Conservation (phyloP, 139 green algal species). For the Ettlia oleoabundans region DNA sequence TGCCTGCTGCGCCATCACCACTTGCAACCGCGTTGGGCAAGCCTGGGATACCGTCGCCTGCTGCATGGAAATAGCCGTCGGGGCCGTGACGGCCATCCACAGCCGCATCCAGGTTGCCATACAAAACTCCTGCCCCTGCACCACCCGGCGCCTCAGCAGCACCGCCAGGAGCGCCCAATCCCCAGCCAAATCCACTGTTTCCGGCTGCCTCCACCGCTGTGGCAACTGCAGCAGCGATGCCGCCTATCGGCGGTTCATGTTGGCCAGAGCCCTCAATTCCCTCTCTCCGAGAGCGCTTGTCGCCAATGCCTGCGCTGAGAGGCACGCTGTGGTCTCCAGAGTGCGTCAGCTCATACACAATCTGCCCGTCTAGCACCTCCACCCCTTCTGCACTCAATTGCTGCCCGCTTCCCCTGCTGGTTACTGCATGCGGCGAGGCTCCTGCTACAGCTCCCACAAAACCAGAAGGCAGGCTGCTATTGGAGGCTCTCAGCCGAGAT, state of each 20-base stretch:
- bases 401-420: not conserved
- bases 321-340: not conserved
- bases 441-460: not conserved
- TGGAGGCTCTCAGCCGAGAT: not conserved
- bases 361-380: constrained; percentile 20
- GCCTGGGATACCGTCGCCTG: no score
- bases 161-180: no score
- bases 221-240: not conserved
- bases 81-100: no score
- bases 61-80: no score
- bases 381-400: not conserved
- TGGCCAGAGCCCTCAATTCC: not conserved
- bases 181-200: not conserved
- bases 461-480: not conserved
- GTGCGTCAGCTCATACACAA: constrained; percentile 28
- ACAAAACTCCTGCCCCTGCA: no score
- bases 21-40: no score
- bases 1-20: no score
- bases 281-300: not conserved
- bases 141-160: not conserved
- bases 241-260: not conserved
- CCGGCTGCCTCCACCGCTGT: not conserved
- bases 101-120: not conserved
- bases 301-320: not conserved
- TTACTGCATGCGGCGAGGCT: not conserved